A percentile compares a stretch with the other conserved stretches of the same genome.
Evolutionary conservation across 257 asterid genomes (phyloP).

Genomic region (Nyctanthes arbortristis): DNA sequence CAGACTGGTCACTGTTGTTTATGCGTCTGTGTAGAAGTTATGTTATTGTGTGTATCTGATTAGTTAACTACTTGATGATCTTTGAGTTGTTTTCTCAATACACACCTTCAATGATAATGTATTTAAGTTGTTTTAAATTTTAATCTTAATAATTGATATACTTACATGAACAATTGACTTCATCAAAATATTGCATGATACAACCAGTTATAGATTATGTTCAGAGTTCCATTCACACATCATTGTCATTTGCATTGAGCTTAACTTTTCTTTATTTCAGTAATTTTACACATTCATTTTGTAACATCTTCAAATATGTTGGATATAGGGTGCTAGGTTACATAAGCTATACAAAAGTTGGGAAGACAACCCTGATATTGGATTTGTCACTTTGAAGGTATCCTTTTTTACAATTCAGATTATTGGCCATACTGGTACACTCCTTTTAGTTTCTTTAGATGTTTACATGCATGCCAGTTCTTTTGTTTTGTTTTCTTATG

Average conservation of each 20-base stretch:
- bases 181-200: conserved; percentile 13
- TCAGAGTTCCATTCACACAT: conserved; percentile 12
- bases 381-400: conserved; percentile 84
- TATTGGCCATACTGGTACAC: conserved; percentile 2
- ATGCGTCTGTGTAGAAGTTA: conserved; percentile 11
- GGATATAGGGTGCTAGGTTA: conserved; percentile 62
- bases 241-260: neutral
- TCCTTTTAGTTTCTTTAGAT: neutral
- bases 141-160: no score
- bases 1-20: conserved; percentile 9
- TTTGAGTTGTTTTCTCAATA: neutral
- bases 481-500: conserved; percentile 11
- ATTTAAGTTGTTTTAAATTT: conserved; percentile 13
- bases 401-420: neutral
- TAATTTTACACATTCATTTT: conserved; percentile 4
- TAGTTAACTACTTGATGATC: neutral
- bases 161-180: neutral
- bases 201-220: neutral
- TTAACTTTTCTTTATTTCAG: neutral
- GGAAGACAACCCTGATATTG: conserved; percentile 79
- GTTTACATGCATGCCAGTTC: neutral
- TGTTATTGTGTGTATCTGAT: neutral
- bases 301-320: conserved; percentile 9
- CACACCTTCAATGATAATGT: no score
- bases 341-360: conserved; percentile 76